phyloP scores from a whole-genome alignment of 140 eudicot genomes.

The Cichorium intybus region DNA sequence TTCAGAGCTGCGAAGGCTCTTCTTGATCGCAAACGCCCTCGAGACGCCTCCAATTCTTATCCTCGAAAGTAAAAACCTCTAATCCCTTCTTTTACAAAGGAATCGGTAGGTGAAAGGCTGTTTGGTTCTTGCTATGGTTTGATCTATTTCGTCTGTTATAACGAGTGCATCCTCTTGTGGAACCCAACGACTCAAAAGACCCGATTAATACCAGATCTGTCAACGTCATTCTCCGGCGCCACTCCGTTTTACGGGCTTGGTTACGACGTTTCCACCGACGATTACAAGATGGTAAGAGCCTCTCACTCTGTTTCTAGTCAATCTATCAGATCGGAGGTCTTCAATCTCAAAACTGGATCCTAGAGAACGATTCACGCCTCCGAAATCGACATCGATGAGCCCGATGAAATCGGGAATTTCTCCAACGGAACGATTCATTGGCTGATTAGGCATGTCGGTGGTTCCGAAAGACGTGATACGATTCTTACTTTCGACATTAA shows the following conservation, averaged over 20 bases:
- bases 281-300: constrained; percentile 25
- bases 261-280: constrained; percentile 3
- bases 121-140: constrained; percentile 29
- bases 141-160: background rate
- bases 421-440: no score
- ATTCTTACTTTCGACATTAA: constrained; percentile 15
- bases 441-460: no score
- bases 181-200: no score
- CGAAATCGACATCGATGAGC: no score
- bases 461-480: background rate
- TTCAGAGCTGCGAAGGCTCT: no score
- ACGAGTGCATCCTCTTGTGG: no score
- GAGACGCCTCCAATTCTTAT: no score
- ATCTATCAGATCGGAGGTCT: constrained; percentile 9
- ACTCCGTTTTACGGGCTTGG: constrained; percentile 26
- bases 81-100: constrained; percentile 8
- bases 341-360: background rate
- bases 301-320: background rate
- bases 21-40: no score
- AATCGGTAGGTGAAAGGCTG: background rate
- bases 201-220: no score
- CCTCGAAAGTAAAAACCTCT: no score
- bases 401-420: no score
- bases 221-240: background rate
- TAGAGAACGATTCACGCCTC: no score